A percentile compares a stretch with the other conserved stretches of the same genome.
phyloP scores from a whole-genome alignment of 176 grass and related monocot genomes.

The Areca catechu region DNA sequence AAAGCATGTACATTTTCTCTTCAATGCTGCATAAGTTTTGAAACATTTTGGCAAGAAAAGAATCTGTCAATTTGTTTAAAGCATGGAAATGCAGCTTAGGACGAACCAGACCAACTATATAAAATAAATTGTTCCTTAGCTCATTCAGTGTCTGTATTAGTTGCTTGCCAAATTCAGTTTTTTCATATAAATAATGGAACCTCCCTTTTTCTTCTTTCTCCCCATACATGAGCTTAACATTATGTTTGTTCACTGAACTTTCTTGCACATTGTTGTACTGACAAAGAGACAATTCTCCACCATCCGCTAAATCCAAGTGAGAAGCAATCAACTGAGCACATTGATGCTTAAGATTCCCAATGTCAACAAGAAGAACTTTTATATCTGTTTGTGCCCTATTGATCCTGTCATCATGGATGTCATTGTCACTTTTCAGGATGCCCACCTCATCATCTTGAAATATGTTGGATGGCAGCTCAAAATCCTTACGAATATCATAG shows the following conservation, averaged over 20 bases:
- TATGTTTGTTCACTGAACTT: no score
- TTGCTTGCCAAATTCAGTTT: slow-evolving; percentile 16
- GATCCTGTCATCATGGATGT: not conserved
- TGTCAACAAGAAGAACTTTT: slow-evolving; percentile 20
- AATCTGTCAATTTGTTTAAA: slow-evolving; percentile 5
- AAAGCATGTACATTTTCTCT: slow-evolving; percentile 7
- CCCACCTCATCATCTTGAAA: not conserved
- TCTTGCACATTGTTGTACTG: no score
- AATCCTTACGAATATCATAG: not conserved
- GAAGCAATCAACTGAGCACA: slow-evolving; percentile 6
- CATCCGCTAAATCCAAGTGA: not conserved
- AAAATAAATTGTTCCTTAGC: slow-evolving; percentile 8
- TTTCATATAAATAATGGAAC: not conserved
- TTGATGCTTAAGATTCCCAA: slow-evolving; percentile 19
- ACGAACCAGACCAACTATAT: slow-evolving; percentile 12
- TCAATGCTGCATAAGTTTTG: slow-evolving; percentile 20
- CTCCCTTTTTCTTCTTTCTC: not conserved
- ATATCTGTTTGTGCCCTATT: not conserved
- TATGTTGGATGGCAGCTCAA: not conserved
- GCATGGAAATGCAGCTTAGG: slow-evolving; percentile 10
- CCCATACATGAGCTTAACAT: no score
- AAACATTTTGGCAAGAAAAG: slow-evolving; percentile 3
- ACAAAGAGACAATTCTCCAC: no score
- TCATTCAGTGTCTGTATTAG: slow-evolving; percentile 15
- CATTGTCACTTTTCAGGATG: not conserved